Base-by-base conservation (phyloP, 2,329 filamentous ascomycete species). In the Macrophomina pseudophaseolina region DNA sequence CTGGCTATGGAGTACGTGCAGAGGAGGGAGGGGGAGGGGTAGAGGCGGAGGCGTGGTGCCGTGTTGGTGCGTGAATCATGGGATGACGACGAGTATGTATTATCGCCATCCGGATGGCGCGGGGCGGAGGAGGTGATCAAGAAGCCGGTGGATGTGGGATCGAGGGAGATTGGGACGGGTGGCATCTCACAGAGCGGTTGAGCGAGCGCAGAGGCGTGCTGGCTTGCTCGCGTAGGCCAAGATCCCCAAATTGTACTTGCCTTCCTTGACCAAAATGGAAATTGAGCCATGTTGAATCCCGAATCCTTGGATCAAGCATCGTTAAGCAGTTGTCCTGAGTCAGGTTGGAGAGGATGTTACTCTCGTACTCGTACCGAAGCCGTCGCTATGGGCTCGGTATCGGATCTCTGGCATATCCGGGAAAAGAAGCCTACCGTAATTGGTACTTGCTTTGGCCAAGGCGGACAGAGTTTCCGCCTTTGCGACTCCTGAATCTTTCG, bases 101-200 rank as follows among this genome's bases (percentile, higher is more conserved):
- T 85, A 84, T 69, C 65, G 68, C 7, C 83, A 85, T 70, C 83
- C 82, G 6, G 82, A 85, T n/a, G n/a, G n/a, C n/a, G n/a, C n/a
- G n/a, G n/a, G n/a, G n/a, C n/a, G n/a, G n/a, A 73, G 52, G 62
- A 46, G 18, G 62, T 68, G 6, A 70, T 72, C 18, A 71, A 68
- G 59, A 66, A 49, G 48, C 33, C 68, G 8, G 62, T 44, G 4
- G 65, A 67, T n/a, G 68, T 69, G 56, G 68, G 68, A 8, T 53
- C 66, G 12, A 63, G 59, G 42, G 8, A 14, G 3, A 1, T 62
- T 16, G 42, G 9, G 11, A 28, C 30, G 11, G 16, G 42, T 14
- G 42, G 42, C 9, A 14, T 44, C 16, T 14, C 42, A 5, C 16
- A 44, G 42, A n/a, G 16, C 2, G 35, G 35, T 12, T 38, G 35